Evolutionary conservation across 2,329 filamentous ascomycete species (phyloP), one percentile per base, ranked within the genome.

Genomic region (Fusarium paranaense): DNA sequence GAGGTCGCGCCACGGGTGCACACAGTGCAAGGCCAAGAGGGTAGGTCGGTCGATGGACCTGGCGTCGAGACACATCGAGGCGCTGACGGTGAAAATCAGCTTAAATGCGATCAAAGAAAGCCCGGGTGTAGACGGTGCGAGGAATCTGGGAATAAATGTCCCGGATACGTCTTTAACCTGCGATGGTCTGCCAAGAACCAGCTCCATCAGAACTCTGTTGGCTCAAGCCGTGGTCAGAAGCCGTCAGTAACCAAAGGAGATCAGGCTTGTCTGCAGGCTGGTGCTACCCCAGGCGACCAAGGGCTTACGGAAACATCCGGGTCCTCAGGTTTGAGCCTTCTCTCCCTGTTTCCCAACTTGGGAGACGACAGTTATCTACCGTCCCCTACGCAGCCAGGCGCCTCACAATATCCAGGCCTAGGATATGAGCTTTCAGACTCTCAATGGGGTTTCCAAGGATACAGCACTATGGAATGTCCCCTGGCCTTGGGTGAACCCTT

Each of bases 91-190:
- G 1, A 20, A 40, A 40, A 11, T 40, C 7, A 57, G 35, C 25
- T 40, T 6, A 78, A 78, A 42, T 78, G 74, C 33, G 76, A 78
- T 35, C 69, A 78, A n/a, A 60, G 62, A 40, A 76, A 69, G 27
- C 76, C 76, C 0, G 58, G 64, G 0, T 78, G 76, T 18, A 60
- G 67, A 4, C 73, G 71, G 9, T 78, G 74, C 27, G 70, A 74
- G 45, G 70, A 75, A 18, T 63, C 73, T 1, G 73, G 75, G 18
- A 54, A 70, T 3, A 62, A 74, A 16, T 77, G 75, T 18, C 75
- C 76, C 1, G 76, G 76, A 10, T 78, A 78, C 30, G 73, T 73
- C 0, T 69, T 78, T 47, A 73, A 78, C 13, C 64, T 78, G 20
- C 58, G 75, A 6, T 78, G 75, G 76, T 72, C 75, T n/a, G 16